Evolutionary conservation across 495 filamentous ascomycete genomes (phyloP), one percentile per base, ranked within the genome.

Genomic region (Apodospora peruviana): DNA sequence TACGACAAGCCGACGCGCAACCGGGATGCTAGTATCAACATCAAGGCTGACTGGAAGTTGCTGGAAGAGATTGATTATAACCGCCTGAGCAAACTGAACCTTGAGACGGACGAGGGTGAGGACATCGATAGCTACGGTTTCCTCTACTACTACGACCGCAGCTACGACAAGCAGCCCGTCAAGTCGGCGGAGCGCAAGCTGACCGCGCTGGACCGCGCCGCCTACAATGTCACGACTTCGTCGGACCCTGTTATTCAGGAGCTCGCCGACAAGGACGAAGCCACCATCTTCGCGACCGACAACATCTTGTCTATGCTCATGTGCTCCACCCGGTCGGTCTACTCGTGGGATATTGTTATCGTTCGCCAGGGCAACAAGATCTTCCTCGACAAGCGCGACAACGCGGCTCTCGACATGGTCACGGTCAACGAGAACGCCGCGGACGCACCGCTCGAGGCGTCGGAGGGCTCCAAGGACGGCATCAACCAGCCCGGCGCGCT

Each of bases 401-500:
- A 87, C 48, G 86, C 89, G 32, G 85, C 84, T 12, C 76, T 98
- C n/a, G 93, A 98, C 72, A 86, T 96, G 77, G 90, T 97, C 37
- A 95, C 89, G 0, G 93, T 97, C 58, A 98, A 98, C 73, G 93
- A 98, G 73, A 98, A 98, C 67, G 93, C 93, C n/a, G 85, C 86
- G 36, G 93, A 98, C 61, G 90, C 94, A 9, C 93, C 93, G 14
- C 73, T 96, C 35, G 93, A 98, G 66, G 75, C 85, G 16, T 81
- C 88, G 27, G 93, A 98, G 59, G 84, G 90, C 59, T 94, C 91
- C 74, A 94, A 95, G 69, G 93, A 98, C 53, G 71, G 80, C 45
- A 89, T 98, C 70, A 98, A 98, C 77, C 88, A 87, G 50, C 93
- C 93, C 12, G 72, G 75, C 39, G 89, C 93, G 22, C 81, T 98